Conservation (phyloP, 306 rosid genomes). For the Quercus bicolor region DNA sequence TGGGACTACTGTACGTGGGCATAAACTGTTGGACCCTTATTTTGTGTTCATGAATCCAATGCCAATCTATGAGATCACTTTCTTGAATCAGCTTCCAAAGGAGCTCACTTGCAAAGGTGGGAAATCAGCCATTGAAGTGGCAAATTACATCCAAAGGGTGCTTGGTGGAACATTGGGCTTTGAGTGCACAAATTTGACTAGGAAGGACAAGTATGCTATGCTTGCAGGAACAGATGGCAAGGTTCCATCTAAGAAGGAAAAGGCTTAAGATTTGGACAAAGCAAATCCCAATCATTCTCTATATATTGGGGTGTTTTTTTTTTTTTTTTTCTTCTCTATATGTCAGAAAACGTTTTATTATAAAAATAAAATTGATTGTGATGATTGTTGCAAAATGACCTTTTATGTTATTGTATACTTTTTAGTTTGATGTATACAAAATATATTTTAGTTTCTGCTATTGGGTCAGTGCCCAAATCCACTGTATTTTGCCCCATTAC, state of each 20-base stretch:
- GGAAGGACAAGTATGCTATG: slow-evolving; percentile 80
- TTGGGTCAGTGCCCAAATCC: slow-evolving; percentile 12
- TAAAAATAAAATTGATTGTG: slow-evolving; percentile 32
- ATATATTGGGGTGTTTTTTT: background rate
- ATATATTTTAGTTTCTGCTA: slow-evolving; percentile 13
- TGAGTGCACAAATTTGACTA: slow-evolving; percentile 86
- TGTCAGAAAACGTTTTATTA: slow-evolving; percentile 22
- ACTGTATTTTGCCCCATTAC: background rate
- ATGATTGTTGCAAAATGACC: slow-evolving; percentile 7
- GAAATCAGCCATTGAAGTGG: slow-evolving; percentile 77
- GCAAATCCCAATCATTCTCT: background rate
- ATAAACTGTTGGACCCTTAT: slow-evolving; percentile 77
- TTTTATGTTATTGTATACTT: slow-evolving; percentile 27
- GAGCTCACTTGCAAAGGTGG: slow-evolving; percentile 78
- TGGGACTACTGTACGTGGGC: slow-evolving; percentile 74
- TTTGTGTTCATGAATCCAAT: slow-evolving; percentile 92
- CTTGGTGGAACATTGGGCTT: slow-evolving; percentile 79
- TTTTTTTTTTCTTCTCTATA: background rate
- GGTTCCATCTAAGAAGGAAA: slow-evolving; percentile 48
- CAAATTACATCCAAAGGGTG: slow-evolving; percentile 81
- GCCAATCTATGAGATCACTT: slow-evolving; percentile 80
- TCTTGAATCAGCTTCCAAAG: slow-evolving; percentile 65
- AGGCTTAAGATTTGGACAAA: slow-evolving; percentile 27
- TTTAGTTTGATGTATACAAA: slow-evolving; percentile 16
- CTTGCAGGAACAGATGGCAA: slow-evolving; percentile 89